Evolutionary conservation across 2,329 filamentous ascomycete genomes (phyloP).

Genomic region (Xylaria sp.): DNA sequence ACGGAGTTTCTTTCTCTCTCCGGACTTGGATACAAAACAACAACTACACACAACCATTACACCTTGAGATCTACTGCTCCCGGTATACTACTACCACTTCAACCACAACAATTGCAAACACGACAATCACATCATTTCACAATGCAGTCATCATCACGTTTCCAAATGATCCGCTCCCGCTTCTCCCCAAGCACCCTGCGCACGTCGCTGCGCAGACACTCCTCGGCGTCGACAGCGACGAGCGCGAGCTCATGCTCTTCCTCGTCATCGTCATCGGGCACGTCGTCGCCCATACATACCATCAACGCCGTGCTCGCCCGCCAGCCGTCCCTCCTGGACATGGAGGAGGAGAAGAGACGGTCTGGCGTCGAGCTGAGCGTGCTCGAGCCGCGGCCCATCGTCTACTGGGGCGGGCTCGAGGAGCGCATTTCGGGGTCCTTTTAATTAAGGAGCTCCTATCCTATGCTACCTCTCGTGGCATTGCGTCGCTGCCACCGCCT

Average conservation of each 20-base stretch:
- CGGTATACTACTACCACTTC: no score
- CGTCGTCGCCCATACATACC: constrained; percentile 59
- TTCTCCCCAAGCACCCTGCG: constrained; percentile 63
- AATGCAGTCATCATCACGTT: constrained; percentile 56
- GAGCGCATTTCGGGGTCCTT: constrained; percentile 64
- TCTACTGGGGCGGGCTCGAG: constrained; percentile 72
- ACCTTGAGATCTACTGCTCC: background rate
- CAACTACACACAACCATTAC: background rate
- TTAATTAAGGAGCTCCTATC: constrained; percentile 36
- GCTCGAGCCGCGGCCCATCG: constrained; percentile 70
- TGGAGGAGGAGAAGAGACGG: constrained; percentile 67
- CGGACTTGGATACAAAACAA: background rate
- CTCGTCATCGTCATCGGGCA: constrained; percentile 28
- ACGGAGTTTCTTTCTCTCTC: background rate
- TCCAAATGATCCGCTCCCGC: constrained; percentile 63
- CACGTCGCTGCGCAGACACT: constrained; percentile 64
- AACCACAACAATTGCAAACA: no score
- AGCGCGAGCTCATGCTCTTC: constrained; percentile 54
- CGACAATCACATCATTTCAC: constrained; percentile 5
- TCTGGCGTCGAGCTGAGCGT: constrained; percentile 66
- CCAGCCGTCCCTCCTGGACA: constrained; percentile 67
- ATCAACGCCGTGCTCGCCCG: constrained; percentile 70
- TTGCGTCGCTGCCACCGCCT: background rate
- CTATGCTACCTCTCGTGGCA: background rate
- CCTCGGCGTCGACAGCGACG: constrained; percentile 57